Evolutionary conservation across 176 grass and related monocot genomes (phyloP).

Genomic region (Aegilops longissima): DNA sequence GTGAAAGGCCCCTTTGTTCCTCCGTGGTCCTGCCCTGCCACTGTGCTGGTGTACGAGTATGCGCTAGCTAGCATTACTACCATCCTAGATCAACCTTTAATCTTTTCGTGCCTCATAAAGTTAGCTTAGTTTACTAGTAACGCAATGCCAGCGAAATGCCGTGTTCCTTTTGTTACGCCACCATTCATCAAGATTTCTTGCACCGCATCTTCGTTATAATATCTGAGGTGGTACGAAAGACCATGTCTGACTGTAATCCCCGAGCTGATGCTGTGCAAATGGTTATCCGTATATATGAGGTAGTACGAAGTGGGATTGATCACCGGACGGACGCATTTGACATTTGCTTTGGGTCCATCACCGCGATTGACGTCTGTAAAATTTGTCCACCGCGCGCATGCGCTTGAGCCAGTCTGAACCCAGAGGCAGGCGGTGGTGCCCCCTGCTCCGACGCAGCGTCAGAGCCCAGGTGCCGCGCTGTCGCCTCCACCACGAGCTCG

Average conservation of each 20-base stretch:
- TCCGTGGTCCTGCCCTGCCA: slow-evolving; percentile 3
- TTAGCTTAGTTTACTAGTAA: neutral
- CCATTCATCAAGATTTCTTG: no score
- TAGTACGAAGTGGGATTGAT: neutral
- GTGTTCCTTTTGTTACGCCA: neutral
- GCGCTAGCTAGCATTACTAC: neutral
- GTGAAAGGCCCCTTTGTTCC: slow-evolving; percentile 20
- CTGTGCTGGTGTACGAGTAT: neutral
- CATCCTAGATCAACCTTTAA: neutral
- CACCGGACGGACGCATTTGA: neutral
- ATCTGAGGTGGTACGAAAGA: no score
- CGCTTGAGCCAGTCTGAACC: neutral
- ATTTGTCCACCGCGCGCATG: neutral
- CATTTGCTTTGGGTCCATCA: neutral
- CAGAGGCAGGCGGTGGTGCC: neutral
- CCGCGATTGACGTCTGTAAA: neutral
- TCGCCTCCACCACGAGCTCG: neutral
- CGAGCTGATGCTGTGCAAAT: no score
- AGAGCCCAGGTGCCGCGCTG: neutral
- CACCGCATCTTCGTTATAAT: no score
- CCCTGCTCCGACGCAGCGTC: neutral
- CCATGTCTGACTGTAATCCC: no score
- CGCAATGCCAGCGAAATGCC: neutral
- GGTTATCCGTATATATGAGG: no score
- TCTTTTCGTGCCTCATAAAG: neutral